These are phyloP conservation scores for Urochloa ruziziensis DNA, from an alignment of 176 grass and related monocot genomes.

Conservation along the genomic window DNA sequence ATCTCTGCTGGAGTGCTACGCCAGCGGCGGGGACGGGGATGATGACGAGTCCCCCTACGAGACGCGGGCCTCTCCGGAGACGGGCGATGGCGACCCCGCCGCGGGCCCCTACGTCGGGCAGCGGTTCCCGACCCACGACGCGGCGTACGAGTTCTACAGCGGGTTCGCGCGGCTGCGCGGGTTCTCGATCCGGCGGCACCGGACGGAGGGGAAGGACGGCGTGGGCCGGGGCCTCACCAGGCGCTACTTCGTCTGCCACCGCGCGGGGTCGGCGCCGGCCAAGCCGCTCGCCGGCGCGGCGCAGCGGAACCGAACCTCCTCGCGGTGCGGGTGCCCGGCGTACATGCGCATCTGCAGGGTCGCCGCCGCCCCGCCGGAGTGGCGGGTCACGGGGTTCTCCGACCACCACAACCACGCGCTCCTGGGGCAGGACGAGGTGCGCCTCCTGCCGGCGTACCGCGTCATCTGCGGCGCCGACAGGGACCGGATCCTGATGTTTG, in stretches of 20 bases:
- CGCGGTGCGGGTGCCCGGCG: constrained; percentile 74
- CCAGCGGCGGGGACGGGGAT: neutral
- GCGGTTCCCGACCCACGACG: constrained; percentile 65
- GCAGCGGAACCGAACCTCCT: constrained; percentile 68
- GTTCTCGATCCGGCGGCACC: constrained; percentile 82
- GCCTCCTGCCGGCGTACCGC: constrained; percentile 52
- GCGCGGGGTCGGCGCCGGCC: constrained; percentile 57
- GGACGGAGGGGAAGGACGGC: constrained; percentile 74
- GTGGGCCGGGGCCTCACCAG: constrained; percentile 65
- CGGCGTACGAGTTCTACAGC: constrained; percentile 67
- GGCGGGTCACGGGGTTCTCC: constrained; percentile 75
- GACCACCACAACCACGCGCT: constrained; percentile 70
- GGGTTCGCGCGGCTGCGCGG: constrained; percentile 60
- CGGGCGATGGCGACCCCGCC: constrained; percentile 8
- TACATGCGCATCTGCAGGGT: constrained; percentile 60
- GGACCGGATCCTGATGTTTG: constrained; percentile 55
- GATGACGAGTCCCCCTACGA: constrained; percentile 26
- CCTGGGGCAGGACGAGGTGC: constrained; percentile 52
- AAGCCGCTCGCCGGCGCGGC: constrained; percentile 49
- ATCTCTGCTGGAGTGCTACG: constrained; percentile 41
- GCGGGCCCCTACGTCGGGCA: constrained; percentile 58
- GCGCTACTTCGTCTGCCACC: constrained; percentile 85
- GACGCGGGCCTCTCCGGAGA: constrained; percentile 20
- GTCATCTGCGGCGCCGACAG: constrained; percentile 54
- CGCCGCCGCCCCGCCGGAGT: constrained; percentile 29